Percentiles rank a stretch among this genome's conserved stretches.
These are phyloP conservation scores for Puccinia novopanici DNA, from an alignment of 1,284 basidiomycete species.

Conservation along the genomic window DNA sequence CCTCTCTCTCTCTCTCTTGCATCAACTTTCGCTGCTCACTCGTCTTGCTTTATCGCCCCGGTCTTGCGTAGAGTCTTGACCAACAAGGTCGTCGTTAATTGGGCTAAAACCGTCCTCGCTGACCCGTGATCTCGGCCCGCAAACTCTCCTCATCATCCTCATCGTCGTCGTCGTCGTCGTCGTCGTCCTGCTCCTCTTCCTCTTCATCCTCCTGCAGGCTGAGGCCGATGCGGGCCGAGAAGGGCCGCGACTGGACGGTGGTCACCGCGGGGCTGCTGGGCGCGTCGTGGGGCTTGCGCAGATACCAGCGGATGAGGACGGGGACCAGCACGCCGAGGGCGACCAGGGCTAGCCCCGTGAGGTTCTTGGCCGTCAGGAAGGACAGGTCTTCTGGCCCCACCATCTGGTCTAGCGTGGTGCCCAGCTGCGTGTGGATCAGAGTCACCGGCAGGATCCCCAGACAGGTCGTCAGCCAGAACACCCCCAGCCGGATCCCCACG, in stretches of 20 bases:
- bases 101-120: too few species aligned
- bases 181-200: too few species aligned
- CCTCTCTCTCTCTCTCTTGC: too few species aligned
- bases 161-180: too few species aligned
- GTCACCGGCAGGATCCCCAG: slow-evolving; percentile 87
- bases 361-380: slow-evolving; percentile 36
- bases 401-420: slow-evolving; percentile 68
- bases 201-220: too few species aligned
- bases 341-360: slow-evolving; percentile 21
- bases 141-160: too few species aligned
- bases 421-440: slow-evolving; percentile 94
- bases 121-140: too few species aligned
- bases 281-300: background rate
- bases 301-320: slow-evolving; percentile 42
- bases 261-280: background rate
- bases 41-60: too few species aligned
- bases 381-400: slow-evolving; percentile 44
- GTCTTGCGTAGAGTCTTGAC: too few species aligned
- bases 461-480: slow-evolving; percentile 89
- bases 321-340: slow-evolving; percentile 30
- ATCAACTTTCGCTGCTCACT: too few species aligned
- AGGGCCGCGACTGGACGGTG: background rate
- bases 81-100: too few species aligned
- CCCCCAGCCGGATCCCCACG: slow-evolving; percentile 77
- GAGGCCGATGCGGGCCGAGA: background rate